phyloP scores from a whole-genome alignment of 1,284 basidiomycete genomes.

The Athelia sp. region DNA sequence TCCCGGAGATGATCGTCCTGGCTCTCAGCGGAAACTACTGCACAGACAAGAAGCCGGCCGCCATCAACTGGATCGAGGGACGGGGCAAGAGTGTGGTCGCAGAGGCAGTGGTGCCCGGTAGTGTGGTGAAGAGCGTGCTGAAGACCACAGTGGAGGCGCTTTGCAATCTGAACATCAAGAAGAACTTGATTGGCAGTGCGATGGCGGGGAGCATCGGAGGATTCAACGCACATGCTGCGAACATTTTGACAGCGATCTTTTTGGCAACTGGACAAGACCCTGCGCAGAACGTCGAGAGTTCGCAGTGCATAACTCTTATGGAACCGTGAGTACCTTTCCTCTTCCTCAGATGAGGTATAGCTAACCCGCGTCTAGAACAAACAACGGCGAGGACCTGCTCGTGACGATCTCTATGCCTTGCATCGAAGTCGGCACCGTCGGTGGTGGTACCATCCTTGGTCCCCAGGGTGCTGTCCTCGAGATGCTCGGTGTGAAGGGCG shows the following conservation, averaged over 20 bases:
- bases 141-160: constrained; percentile 94
- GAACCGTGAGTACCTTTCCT: constrained; percentile 70
- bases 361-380: constrained; percentile 47
- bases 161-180: constrained; percentile 94
- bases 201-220: constrained; percentile 98
- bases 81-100: constrained; percentile 97
- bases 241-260: constrained; percentile 95
- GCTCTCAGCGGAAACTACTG: constrained; percentile 98
- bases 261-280: constrained; percentile 98
- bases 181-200: constrained; percentile 95
- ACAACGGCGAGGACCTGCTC: constrained; percentile 87
- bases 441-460: constrained; percentile 88
- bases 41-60: constrained; percentile 99
- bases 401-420: constrained; percentile 94
- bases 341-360: constrained; percentile 2
- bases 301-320: constrained; percentile 98
- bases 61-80: constrained; percentile 99
- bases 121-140: constrained; percentile 83
- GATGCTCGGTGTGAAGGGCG: constrained; percentile 86
- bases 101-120: constrained; percentile 90
- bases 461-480: constrained; percentile 91
- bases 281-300: constrained; percentile 98
- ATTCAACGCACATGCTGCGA: constrained; percentile 98
- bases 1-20: constrained; percentile 92
- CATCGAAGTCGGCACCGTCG: constrained; percentile 95